Base-by-base conservation (phyloP, 371 early-diverging fungal genomes). In the Mucor ambiguus region DNA sequence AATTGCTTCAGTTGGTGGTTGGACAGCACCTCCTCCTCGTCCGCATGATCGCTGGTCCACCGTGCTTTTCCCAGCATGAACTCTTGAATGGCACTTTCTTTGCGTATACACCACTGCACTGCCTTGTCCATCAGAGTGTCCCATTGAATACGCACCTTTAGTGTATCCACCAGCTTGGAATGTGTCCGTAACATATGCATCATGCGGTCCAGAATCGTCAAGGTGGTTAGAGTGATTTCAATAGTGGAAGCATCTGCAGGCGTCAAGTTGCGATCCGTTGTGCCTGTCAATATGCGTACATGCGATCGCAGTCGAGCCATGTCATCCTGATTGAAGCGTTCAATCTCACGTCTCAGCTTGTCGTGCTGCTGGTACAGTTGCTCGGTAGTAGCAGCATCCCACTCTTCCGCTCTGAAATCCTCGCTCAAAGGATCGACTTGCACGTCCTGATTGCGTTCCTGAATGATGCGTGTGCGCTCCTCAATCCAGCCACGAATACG, bases 171-270 rank as follows among this genome's bases (percentile, higher is more conserved):
- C 11, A 67, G n/a, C 14, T 71, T 61, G 14, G 74, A 69, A 52
- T 72, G 64, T 14, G 35, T 30, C 52, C 64, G 68, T 8, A 77
- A 35, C 52, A 70, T 44, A 20, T 49, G 64, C 62, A 76, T 63
- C 58, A 80, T 58, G 6, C 69, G 74, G 33, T 80, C 75, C n/a
- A 78, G 61, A 11, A 68, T 60, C 32, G 63, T 78, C 20, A 84
- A 56, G 1, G 82, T 79, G 26, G 64, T 66, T 5, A 82, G 56
- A 5, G 80, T 81, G 28, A 83, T 83, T 48, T 78, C 81, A 46
- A 83, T 85, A 0, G 83, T 85, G 9, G 79, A 75, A 0, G 83
- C 75, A 68, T 83, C 83, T 14, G 83, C 83, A 0, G 85, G 83
- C 52, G 73, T 77, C 22, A 83, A 61, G 14, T 74, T 70, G 3